Evolutionary conservation across 1,284 basidiomycete genomes (phyloP).

Genomic region (Trametes versicolor): DNA sequence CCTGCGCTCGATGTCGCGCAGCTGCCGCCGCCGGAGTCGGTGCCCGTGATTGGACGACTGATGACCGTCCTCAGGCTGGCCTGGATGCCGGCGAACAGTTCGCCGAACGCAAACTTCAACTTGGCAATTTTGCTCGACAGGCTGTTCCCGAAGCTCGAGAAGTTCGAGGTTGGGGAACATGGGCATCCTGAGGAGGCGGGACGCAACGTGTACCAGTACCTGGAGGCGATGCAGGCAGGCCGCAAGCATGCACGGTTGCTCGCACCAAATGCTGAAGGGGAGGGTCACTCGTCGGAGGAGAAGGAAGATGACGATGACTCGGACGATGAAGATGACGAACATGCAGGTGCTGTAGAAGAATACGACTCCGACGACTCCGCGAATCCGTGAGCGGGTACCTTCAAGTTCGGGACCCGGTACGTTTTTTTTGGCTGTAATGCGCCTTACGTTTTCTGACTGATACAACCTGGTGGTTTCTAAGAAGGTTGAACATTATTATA

Average conservation of each 20-base stretch:
- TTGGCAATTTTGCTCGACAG: background rate
- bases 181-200: background rate
- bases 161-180: background rate
- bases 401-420: too few species aligned
- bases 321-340: too few species aligned
- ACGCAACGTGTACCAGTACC: background rate
- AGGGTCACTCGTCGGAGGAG: too few species aligned
- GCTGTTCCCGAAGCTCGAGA: background rate
- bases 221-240: slow-evolving; percentile 2
- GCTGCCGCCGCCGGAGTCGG: background rate
- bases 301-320: too few species aligned
- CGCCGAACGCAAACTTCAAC: background rate
- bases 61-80: background rate
- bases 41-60: background rate
- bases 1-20: background rate
- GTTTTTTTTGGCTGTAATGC: too few species aligned
- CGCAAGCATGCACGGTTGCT: background rate
- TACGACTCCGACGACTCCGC: too few species aligned
- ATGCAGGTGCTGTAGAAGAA: too few species aligned
- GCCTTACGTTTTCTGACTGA: too few species aligned
- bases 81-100: background rate
- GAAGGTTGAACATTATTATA: too few species aligned
- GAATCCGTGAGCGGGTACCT: too few species aligned
- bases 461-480: too few species aligned
- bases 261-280: too few species aligned